These are phyloP conservation scores for Lactarius trivialis DNA, from an alignment of 768 basidiomycete genomes.

Conservation along the genomic window DNA sequence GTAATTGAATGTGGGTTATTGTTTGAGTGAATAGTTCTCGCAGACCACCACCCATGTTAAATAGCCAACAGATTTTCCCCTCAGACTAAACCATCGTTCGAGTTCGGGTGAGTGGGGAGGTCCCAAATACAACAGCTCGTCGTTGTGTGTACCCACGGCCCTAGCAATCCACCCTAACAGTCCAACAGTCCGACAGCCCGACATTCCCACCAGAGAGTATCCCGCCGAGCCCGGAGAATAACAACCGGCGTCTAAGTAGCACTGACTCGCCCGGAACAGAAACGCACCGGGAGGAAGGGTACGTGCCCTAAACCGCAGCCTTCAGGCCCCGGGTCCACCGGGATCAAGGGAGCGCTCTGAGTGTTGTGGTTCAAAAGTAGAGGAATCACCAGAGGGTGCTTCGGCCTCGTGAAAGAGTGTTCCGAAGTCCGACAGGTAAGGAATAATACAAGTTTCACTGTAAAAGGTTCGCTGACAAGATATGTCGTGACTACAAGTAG, in stretches of 20 bases:
- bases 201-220: not conserved
- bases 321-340: not conserved
- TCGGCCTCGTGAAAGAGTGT: not conserved
- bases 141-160: not conserved
- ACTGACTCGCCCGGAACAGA: not conserved
- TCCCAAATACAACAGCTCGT: constrained; percentile 12
- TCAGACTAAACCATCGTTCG: not conserved
- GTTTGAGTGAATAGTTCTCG: not conserved
- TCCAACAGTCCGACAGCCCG: not conserved
- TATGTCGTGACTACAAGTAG: not conserved
- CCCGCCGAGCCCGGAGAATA: not conserved
- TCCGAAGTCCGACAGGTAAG: not conserved
- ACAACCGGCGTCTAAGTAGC: not conserved
- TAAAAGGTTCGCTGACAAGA: constrained; percentile 18
- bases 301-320: not conserved
- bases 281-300: not conserved
- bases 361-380: not conserved
- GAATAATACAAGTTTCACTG: not conserved
- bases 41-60: not conserved
- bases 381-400: not conserved
- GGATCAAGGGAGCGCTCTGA: constrained; percentile 2
- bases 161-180: not conserved
- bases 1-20: not conserved
- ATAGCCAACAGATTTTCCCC: not conserved
- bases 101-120: not conserved